Evolutionary conservation across 345 rosid species (phyloP).

Genomic region (Trapa bicornis): DNA sequence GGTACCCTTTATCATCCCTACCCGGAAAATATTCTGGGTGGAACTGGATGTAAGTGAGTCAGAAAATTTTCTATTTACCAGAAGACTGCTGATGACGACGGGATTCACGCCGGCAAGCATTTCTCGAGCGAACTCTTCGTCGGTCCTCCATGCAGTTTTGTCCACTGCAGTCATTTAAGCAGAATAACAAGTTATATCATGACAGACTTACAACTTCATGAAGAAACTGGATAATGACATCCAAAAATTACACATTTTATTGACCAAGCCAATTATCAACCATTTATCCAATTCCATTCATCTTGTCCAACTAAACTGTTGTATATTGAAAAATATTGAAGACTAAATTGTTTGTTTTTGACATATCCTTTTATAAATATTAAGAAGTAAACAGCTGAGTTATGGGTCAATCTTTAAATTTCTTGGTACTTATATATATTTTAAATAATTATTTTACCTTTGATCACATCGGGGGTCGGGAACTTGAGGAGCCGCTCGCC

Average conservation of each 20-base stretch:
- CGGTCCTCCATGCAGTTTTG: constrained; percentile 58
- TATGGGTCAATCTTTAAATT: too few species aligned
- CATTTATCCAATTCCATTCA: too few species aligned
- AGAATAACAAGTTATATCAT: background rate
- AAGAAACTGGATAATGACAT: too few species aligned
- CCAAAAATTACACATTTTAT: too few species aligned
- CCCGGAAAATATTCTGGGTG: background rate
- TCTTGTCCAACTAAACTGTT: too few species aligned
- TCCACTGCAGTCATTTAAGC: constrained; percentile 22
- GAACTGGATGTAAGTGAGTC: background rate
- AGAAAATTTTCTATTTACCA: constrained; percentile 14
- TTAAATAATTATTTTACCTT: constrained; percentile 28
- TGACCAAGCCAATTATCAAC: too few species aligned
- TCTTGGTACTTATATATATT: too few species aligned
- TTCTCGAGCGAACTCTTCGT: constrained; percentile 60
- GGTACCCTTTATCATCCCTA: too few species aligned
- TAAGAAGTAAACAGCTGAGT: too few species aligned
- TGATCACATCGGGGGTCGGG: constrained; percentile 76
- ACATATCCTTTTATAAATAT: too few species aligned
- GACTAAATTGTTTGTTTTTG: too few species aligned
- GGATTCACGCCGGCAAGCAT: constrained; percentile 69
- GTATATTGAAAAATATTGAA: too few species aligned
- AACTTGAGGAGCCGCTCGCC: constrained; percentile 64
- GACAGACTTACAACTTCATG: background rate
- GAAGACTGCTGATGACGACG: constrained; percentile 37